Conservation (phyloP, 2,329 filamentous ascomycete genomes). For the Epichloe scottii region DNA sequence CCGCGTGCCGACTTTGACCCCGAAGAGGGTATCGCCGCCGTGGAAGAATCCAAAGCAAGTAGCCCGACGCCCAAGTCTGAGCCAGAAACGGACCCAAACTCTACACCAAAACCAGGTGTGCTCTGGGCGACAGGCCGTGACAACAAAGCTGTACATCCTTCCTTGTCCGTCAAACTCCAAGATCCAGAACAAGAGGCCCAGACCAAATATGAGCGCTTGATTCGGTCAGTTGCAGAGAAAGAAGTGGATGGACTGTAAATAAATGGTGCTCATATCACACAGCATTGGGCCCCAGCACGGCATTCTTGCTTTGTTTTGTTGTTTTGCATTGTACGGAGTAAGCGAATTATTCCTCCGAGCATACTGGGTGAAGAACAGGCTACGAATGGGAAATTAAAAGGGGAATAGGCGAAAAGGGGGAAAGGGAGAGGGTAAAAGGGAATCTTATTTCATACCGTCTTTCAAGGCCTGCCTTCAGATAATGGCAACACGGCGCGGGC, state of each 20-base stretch:
- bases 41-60: slow-evolving; percentile 20
- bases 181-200: slow-evolving; percentile 24
- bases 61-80: slow-evolving; percentile 19
- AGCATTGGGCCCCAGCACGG: too few relatives aligned
- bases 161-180: slow-evolving; percentile 14
- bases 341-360: background rate
- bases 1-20: slow-evolving; percentile 30
- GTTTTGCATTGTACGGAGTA: background rate
- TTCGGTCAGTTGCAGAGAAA: slow-evolving; percentile 24
- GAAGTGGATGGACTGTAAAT: slow-evolving; percentile 14
- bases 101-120: slow-evolving; percentile 18
- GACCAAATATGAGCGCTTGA: slow-evolving; percentile 23
- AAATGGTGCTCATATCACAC: too few relatives aligned
- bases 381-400: background rate
- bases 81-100: slow-evolving; percentile 12
- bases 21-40: slow-evolving; percentile 12
- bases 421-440: too few relatives aligned
- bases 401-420: too few relatives aligned
- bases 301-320: background rate
- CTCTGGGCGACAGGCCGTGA: slow-evolving; percentile 20
- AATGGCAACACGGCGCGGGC: background rate
- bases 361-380: background rate
- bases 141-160: slow-evolving; percentile 6
- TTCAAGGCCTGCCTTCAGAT: too few relatives aligned
- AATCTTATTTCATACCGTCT: too few relatives aligned